Percentiles rank a stretch among this genome's conserved stretches.
phyloP scores from a whole-genome alignment of 257 asterid genomes.

The Lycium barbarum region DNA sequence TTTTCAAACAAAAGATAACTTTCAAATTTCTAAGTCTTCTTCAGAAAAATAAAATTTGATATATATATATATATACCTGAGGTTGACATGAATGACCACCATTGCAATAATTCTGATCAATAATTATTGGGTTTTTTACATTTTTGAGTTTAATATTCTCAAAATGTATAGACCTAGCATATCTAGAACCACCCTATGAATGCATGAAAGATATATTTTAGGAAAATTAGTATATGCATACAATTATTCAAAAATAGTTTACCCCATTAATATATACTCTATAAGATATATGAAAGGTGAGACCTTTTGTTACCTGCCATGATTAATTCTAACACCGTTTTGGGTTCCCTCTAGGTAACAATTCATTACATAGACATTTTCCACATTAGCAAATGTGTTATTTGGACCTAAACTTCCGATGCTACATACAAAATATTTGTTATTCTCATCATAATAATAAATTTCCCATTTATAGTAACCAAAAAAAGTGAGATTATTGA shows the following conservation, averaged over 20 bases:
- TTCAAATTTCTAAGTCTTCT: neutral
- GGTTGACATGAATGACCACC: slow-evolving; percentile 26
- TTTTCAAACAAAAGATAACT: neutral
- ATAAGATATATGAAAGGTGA: neutral
- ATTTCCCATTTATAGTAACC: neutral
- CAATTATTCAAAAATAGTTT: no score
- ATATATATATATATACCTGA: neutral
- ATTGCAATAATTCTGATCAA: slow-evolving; percentile 38
- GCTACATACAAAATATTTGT: neutral
- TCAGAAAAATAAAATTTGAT: neutral
- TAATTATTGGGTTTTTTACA: slow-evolving; percentile 35
- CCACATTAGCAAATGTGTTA: slow-evolving; percentile 31
- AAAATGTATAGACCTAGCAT: slow-evolving; percentile 31
- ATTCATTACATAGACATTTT: slow-evolving; percentile 15
- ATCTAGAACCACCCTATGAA: slow-evolving; percentile 37
- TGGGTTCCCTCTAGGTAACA: slow-evolving; percentile 26
- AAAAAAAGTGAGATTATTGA: neutral
- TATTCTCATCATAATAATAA: neutral
- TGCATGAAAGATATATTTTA: neutral
- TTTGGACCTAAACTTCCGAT: slow-evolving; percentile 34
- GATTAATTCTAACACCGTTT: slow-evolving; percentile 40
- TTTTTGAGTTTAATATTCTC: slow-evolving; percentile 28
- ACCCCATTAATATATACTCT: neutral
- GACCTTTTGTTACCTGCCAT: slow-evolving; percentile 35
- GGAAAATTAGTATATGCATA: neutral